phyloP scores from a whole-genome alignment of 2,329 filamentous ascomycete genomes.

The Paraphoma chrysanthemicola region DNA sequence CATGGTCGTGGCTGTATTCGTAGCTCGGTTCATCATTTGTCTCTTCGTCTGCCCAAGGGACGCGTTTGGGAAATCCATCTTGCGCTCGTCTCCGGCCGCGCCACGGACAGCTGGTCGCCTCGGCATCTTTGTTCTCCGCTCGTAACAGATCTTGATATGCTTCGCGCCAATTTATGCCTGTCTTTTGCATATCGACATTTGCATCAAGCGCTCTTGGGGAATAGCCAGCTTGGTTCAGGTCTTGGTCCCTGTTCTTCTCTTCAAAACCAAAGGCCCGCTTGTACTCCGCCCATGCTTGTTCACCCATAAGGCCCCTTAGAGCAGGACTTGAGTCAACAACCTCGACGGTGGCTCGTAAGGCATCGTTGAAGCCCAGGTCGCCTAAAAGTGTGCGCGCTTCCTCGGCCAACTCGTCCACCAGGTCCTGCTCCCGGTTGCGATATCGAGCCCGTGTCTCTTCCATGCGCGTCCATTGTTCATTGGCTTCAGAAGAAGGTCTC shows the following conservation, averaged over 20 bases:
- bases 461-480: constrained; percentile 4
- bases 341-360: neutral
- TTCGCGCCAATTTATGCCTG: constrained; percentile 58
- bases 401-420: neutral
- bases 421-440: neutral
- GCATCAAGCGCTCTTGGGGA: constrained; percentile 62
- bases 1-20: constrained; percentile 41
- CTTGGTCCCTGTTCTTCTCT: constrained; percentile 3
- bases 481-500: neutral
- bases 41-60: constrained; percentile 19
- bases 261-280: neutral
- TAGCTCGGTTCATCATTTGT: constrained; percentile 40
- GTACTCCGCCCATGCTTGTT: neutral
- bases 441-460: neutral
- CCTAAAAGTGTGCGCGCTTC: neutral
- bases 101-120: neutral
- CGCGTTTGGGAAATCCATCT: constrained; percentile 15
- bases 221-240: constrained; percentile 44
- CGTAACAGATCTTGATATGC: constrained; percentile 67
- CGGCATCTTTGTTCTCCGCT: constrained; percentile 33
- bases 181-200: constrained; percentile 46
- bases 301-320: neutral
- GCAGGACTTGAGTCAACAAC: neutral
- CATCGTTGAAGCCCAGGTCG: neutral
- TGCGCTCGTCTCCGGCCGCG: neutral